Conservation (phyloP, 345 rosid genomes). For the Eucalyptus camaldulensis region DNA sequence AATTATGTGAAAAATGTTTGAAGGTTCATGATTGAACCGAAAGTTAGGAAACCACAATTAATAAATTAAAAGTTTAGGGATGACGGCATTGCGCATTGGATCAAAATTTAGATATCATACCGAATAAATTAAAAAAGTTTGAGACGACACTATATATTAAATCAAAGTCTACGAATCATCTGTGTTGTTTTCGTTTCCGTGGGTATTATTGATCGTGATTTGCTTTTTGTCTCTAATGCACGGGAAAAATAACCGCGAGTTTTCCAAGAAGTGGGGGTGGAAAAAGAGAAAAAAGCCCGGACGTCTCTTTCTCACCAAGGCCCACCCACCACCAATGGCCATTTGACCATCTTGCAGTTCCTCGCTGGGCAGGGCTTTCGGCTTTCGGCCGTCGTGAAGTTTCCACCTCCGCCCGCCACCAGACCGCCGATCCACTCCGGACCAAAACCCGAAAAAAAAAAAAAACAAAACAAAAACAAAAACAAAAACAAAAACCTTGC, state of each 20-base stretch:
- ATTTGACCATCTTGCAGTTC: neutral
- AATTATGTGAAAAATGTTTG: neutral
- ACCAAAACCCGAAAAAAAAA: neutral
- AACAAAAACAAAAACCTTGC: neutral
- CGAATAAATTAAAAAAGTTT: fast-evolving
- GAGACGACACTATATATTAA: fast-evolving
- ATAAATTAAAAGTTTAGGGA: neutral
- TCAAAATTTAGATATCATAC: fast-evolving
- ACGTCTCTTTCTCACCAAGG: neutral
- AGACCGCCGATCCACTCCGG: neutral
- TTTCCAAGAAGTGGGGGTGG: neutral
- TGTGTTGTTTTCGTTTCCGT: fast-evolving
- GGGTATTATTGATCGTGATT: neutral
- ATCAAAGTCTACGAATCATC: fast-evolving
- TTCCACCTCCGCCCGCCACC: neutral
- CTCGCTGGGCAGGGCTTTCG: neutral
- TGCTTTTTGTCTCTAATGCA: neutral
- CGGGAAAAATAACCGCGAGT: neutral
- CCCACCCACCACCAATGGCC: neutral
- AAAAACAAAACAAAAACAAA: too few relatives aligned
- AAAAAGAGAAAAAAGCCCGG: neutral
- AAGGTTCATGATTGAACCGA: neutral
- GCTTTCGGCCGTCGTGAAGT: neutral
- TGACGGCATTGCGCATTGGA: fast-evolving
- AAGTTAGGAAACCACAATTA: fast-evolving